A percentile compares a stretch with the other conserved stretches of the same genome.
These are phyloP conservation scores for Mortierella sp. DNA, from an alignment of 371 early-diverging fungal genomes.

Conservation along the genomic window DNA sequence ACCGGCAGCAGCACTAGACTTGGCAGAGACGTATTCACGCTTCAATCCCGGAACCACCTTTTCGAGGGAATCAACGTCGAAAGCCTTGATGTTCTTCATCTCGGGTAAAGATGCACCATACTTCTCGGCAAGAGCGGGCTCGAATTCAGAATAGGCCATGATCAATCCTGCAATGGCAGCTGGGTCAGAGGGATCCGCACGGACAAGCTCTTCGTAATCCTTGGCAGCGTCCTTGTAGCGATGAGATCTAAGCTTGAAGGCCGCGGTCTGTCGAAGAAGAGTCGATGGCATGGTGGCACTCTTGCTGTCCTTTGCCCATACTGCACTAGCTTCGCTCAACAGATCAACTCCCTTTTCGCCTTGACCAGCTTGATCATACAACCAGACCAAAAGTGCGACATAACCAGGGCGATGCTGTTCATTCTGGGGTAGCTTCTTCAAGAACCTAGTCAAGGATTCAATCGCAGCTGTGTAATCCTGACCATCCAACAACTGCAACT, in stretches of 20 bases:
- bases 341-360: conserved; percentile 69
- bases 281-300: conserved; percentile 55
- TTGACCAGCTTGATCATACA: conserved; percentile 76
- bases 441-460: conserved; percentile 62
- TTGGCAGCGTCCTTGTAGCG: conserved; percentile 73
- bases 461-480: conserved; percentile 66
- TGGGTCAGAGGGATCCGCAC: conserved; percentile 75
- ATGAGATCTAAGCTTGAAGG: conserved; percentile 74
- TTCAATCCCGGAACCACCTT: conserved; percentile 74
- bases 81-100: conserved; percentile 48
- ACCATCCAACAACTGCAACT: conserved; percentile 66
- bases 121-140: conserved; percentile 77
- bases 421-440: conserved; percentile 48
- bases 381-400: conserved; percentile 77
- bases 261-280: conserved; percentile 76
- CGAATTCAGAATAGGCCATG: conserved; percentile 74
- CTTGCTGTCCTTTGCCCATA: conserved; percentile 62
- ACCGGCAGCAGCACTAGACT: conserved; percentile 21
- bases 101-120: conserved; percentile 73
- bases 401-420: conserved; percentile 73
- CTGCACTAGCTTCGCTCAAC: conserved; percentile 67
- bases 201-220: conserved; percentile 79
- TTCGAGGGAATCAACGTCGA: conserved; percentile 71
- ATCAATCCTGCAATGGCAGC: conserved; percentile 79
- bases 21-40: conserved; percentile 68